Conservation (phyloP, 345 rosid genomes). For the Lepidium aucheri region DNA sequence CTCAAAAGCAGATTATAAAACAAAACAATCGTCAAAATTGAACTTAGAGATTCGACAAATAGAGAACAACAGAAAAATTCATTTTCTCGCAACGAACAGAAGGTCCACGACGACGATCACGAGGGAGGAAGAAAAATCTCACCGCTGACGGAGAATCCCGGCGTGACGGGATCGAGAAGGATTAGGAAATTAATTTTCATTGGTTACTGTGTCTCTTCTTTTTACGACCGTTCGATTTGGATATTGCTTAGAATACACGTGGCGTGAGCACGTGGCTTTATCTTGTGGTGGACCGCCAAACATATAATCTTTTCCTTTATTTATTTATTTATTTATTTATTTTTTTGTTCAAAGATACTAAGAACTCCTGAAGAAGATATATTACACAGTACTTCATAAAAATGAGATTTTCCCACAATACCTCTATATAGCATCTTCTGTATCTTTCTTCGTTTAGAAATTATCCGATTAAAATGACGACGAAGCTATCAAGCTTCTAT, state of each 20-base stretch:
- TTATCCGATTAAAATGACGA: slow-evolving; percentile 31
- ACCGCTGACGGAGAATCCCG: slow-evolving; percentile 9
- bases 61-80: background rate
- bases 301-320: background rate
- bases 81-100: background rate
- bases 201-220: background rate
- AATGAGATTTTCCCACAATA: background rate
- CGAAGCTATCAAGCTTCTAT: slow-evolving; percentile 47
- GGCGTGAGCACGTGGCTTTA: slow-evolving; percentile 1
- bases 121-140: background rate
- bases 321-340: no score
- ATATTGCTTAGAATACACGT: slow-evolving; percentile 25
- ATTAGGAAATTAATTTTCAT: background rate
- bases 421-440: slow-evolving; percentile 24
- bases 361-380: slow-evolving; percentile 13
- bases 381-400: background rate
- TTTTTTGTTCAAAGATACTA: background rate
- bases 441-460: background rate
- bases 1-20: background rate
- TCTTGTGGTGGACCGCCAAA: slow-evolving; percentile 12
- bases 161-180: slow-evolving; percentile 1
- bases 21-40: background rate
- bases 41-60: background rate
- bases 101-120: background rate
- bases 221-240: slow-evolving; percentile 21